Evolutionary conservation across 441 rosid species (phyloP).

Genomic region (Rhodomyrtus psidioides): DNA sequence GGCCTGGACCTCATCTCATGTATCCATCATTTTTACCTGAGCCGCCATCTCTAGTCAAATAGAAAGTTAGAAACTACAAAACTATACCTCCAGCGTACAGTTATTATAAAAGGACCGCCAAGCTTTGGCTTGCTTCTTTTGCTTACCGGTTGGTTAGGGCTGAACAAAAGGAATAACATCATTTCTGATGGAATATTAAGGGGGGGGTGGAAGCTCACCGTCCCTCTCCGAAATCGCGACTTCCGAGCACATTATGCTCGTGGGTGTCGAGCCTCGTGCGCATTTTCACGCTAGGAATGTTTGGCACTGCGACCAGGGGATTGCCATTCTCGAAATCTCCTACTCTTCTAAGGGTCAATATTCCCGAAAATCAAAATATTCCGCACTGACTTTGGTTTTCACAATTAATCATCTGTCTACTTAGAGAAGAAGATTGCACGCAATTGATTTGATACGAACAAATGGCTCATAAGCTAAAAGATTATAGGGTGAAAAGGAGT

Average conservation of each 20-base stretch:
- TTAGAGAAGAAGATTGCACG: too few relatives aligned
- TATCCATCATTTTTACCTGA: not conserved
- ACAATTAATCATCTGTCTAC: too few relatives aligned
- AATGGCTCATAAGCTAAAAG: too few relatives aligned
- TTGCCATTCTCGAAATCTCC: not conserved
- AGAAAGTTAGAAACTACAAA: not conserved
- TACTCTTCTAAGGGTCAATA: not conserved
- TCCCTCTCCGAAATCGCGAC: too few relatives aligned
- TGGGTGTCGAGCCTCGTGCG: not conserved
- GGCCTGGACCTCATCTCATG: not conserved
- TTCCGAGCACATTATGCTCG: not conserved
- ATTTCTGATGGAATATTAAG: too few relatives aligned
- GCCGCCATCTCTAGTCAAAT: not conserved
- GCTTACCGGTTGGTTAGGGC: too few relatives aligned
- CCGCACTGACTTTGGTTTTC: accelerated
- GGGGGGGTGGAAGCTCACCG: too few relatives aligned
- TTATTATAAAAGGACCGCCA: not conserved
- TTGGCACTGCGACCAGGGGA: accelerated
- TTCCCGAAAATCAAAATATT: not conserved
- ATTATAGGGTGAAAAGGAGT: too few relatives aligned
- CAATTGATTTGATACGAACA: too few relatives aligned
- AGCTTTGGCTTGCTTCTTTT: too few relatives aligned
- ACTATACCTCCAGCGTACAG: too few relatives aligned
- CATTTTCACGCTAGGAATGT: not conserved
- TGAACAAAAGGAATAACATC: too few relatives aligned